Evolutionary conservation across 1,284 basidiomycete genomes (phyloP), one percentile per base, ranked within the genome.

Genomic region (Agaricales sp.): DNA sequence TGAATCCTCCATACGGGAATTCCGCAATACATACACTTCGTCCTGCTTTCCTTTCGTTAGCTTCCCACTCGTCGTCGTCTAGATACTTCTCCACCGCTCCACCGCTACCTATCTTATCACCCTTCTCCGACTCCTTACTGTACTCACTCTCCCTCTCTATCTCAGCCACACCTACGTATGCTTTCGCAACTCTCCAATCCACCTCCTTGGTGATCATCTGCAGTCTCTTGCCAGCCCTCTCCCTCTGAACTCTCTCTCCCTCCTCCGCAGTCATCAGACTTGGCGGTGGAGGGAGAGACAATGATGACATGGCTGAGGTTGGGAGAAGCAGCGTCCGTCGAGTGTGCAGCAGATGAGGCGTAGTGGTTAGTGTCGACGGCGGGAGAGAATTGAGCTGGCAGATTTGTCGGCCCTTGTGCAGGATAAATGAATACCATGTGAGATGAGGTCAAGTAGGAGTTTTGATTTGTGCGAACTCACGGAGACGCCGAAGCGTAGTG

Each of bases 321-420:
- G 74, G 82, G 48, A 78, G 73, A 19, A 68, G 58, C 50, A 88
- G 62, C 54, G 68, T 75, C 1, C 69, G 67, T 14, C 83, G 76
- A 0, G 85, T 87, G 61, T 87, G 85, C 3, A 88, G 66, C 14
- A 87, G 66, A 57, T 87, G 82, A 2, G 86, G 85, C 0, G 78
- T 86, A 0, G 80, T 86, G 46, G 67, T 76, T 14, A 88, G 66
- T 1, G 82, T 80, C 55, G 74, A 82, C 1, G 69, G 63, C 0
- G 84, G 80, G 3, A 89, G 70, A 45, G 71, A 73, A 58, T 88
- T 89, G 18, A 84, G 61, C 16, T 66, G 72, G 59, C 82, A 85
- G 2, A 87, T 65, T 25, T 71, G 63, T 37, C 71, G 71, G 21
- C 70, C 75, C 82, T 85, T 54, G n/a, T n/a, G n/a, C n/a, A n/a